Percentiles rank a stretch among this genome's conserved stretches.
Evolutionary conservation across 345 rosid genomes (phyloP).

Genomic region (Melastoma malabathricum): DNA sequence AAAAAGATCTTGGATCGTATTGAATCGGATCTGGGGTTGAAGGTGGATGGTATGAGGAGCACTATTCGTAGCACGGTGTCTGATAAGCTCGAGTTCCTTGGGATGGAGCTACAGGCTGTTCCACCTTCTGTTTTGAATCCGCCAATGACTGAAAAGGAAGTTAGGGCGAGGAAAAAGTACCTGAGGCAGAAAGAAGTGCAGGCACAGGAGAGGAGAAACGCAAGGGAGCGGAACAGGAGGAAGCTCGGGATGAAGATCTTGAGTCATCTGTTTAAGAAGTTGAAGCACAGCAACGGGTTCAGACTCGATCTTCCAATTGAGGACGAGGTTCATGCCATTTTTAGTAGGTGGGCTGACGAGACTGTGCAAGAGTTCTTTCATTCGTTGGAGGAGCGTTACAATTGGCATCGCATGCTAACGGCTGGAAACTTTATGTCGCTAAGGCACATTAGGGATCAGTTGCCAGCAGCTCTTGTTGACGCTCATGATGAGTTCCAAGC

Average conservation of each 20-base stretch:
- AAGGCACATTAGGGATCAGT: constrained; percentile 57
- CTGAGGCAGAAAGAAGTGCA: constrained; percentile 79
- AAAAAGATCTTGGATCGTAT: constrained; percentile 31
- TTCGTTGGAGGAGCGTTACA: constrained; percentile 58
- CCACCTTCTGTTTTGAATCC: constrained; percentile 75
- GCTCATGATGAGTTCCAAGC: constrained; percentile 71
- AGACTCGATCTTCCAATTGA: constrained; percentile 43
- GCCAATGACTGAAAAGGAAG: constrained; percentile 69
- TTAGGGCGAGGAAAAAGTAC: constrained; percentile 80
- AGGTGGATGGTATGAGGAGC: constrained; percentile 49
- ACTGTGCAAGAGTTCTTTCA: constrained; percentile 53
- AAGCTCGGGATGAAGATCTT: constrained; percentile 61
- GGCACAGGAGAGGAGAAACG: constrained; percentile 55
- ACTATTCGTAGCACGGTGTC: constrained; percentile 67
- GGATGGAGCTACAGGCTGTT: constrained; percentile 84
- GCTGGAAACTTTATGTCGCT: constrained; percentile 72
- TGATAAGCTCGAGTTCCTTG: constrained; percentile 68
- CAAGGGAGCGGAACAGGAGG: constrained; percentile 73
- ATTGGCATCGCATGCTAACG: constrained; percentile 73
- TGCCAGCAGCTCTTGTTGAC: constrained; percentile 63
- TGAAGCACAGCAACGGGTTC: constrained; percentile 42
- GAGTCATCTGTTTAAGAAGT: constrained; percentile 60
- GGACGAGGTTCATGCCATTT: constrained; percentile 51
- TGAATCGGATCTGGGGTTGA: constrained; percentile 46
- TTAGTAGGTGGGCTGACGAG: constrained; percentile 72